phyloP scores from a whole-genome alignment of 2,329 filamentous ascomycete species.

The Aureobasidium namibiae region DNA sequence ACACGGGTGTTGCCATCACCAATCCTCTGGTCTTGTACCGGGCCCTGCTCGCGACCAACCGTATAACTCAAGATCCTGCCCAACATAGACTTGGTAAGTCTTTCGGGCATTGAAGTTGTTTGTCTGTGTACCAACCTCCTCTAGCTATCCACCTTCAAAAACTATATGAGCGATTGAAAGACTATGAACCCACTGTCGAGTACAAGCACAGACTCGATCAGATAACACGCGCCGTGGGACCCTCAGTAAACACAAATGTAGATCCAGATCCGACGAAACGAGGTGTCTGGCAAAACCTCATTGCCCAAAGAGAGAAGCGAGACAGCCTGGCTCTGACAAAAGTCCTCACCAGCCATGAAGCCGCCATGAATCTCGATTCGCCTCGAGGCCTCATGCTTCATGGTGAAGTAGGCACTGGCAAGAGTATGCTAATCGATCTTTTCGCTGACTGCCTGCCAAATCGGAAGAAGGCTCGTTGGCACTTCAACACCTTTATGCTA shows the following conservation, averaged over 20 bases:
- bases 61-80: slow-evolving; percentile 60
- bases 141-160: slow-evolving; percentile 66
- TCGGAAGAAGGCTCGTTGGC: slow-evolving; percentile 64
- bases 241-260: slow-evolving; percentile 13
- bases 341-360: slow-evolving; percentile 62
- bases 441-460: slow-evolving; percentile 72
- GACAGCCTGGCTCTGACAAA: slow-evolving; percentile 55
- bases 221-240: slow-evolving; percentile 41
- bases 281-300: slow-evolving; percentile 46
- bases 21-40: slow-evolving; percentile 73
- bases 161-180: slow-evolving; percentile 65
- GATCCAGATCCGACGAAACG: slow-evolving; percentile 13
- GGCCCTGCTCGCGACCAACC: slow-evolving; percentile 57
- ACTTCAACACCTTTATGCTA: slow-evolving; percentile 83
- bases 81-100: slow-evolving; percentile 54
- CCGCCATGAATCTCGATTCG: slow-evolving; percentile 62
- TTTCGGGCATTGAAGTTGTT: background rate
- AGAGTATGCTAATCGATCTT: slow-evolving; percentile 76
- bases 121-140: background rate
- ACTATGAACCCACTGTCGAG: slow-evolving; percentile 65
- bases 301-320: slow-evolving; percentile 45
- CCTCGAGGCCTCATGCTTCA: slow-evolving; percentile 69
- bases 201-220: slow-evolving; percentile 59
- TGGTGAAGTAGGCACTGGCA: slow-evolving; percentile 75
- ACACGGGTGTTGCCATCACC: slow-evolving; percentile 39